A percentile compares a stretch with the other conserved stretches of the same genome.
Evolutionary conservation across 1,284 basidiomycete species (phyloP).

Genomic region (Wolfiporia cocos): DNA sequence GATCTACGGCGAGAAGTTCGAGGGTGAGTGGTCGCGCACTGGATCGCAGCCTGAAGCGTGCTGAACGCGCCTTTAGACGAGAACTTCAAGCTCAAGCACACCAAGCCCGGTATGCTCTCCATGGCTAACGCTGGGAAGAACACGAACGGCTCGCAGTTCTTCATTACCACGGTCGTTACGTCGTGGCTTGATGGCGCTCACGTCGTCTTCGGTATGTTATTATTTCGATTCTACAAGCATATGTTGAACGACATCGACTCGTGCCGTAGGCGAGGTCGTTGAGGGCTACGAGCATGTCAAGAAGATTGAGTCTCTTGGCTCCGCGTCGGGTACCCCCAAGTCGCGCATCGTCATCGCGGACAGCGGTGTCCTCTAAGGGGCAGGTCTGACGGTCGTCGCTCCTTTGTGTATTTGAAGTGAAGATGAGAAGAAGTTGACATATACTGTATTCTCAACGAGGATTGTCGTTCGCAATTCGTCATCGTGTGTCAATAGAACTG

Average conservation of each 20-base stretch:
- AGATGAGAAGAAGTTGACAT: no score
- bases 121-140: constrained; percentile 85
- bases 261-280: constrained; percentile 55
- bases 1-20: constrained; percentile 87
- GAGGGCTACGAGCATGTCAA: constrained; percentile 50
- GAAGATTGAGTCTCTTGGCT: constrained; percentile 56
- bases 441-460: no score
- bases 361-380: constrained; percentile 49
- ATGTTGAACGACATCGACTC: no score
- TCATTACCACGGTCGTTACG: constrained; percentile 68
- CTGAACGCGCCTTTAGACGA: constrained; percentile 53
- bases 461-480: no score
- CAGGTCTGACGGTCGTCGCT: no score
- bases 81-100: constrained; percentile 80
- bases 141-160: constrained; percentile 61
- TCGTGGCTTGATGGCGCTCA: constrained; percentile 74
- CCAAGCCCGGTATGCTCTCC: constrained; percentile 77
- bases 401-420: no score
- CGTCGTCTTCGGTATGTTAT: constrained; percentile 70
- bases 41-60: constrained; percentile 2
- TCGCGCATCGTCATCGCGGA: constrained; percentile 43
- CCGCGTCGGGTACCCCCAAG: constrained; percentile 40
- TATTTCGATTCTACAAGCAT: neutral
- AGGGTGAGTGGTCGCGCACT: constrained; percentile 35
- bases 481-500: no score